phyloP scores from a whole-genome alignment of 2,329 filamentous ascomycete species.

The Fusarium keratoplasticum region DNA sequence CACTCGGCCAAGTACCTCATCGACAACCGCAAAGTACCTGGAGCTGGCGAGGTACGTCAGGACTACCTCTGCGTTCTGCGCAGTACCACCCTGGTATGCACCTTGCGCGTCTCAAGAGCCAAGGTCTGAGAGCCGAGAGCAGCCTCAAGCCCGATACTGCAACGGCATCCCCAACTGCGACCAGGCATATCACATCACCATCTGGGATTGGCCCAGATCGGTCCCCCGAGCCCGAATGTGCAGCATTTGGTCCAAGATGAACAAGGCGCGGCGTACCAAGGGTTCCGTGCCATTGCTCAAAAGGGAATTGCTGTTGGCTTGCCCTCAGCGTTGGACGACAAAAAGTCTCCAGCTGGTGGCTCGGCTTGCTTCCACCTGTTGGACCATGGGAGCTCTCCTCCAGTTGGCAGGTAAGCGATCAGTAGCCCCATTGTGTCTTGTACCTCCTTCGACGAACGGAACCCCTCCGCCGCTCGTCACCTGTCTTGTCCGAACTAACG shows the following conservation, averaged over 20 bases:
- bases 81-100: not conserved
- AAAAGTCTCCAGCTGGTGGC: conserved; percentile 9
- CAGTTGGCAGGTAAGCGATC: conserved; percentile 3
- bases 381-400: not conserved
- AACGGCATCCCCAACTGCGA: conserved; percentile 11
- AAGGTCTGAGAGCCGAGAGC: conserved; percentile 24
- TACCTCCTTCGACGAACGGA: conserved; percentile 21
- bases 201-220: conserved; percentile 7
- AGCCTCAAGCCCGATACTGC: conserved; percentile 21
- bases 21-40: conserved; percentile 24
- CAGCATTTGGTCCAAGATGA: conserved; percentile 7
- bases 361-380: not conserved
- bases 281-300: not conserved
- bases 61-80: conserved; percentile 1
- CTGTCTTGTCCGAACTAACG: not conserved
- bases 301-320: conserved; percentile 4
- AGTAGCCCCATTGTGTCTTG: conserved; percentile 15
- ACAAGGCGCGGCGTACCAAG: not conserved
- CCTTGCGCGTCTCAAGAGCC: conserved; percentile 9
- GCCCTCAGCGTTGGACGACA: conserved; percentile 1
- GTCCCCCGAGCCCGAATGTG: not conserved
- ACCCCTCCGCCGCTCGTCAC: conserved; percentile 17
- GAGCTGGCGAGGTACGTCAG: conserved; percentile 12
- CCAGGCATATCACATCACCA: conserved; percentile 29
- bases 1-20: conserved; percentile 33